Evolutionary conservation across 345 rosid genomes (phyloP), one percentile per base, ranked within the genome.

Genomic region (Rhodamnia rubescens): DNA sequence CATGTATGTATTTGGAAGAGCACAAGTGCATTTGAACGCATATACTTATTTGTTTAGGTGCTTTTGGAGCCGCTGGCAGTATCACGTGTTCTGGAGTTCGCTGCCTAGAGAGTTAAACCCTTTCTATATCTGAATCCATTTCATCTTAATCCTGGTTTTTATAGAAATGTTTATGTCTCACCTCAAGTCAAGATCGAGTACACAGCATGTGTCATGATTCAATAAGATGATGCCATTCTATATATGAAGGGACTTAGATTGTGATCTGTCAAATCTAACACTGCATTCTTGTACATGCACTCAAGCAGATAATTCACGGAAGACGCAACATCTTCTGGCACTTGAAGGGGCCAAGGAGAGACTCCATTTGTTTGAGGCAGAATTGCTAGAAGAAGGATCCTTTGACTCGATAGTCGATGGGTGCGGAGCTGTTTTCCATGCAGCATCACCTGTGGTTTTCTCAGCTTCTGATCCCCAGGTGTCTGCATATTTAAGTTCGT

Each of bases 401-500:
- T 89, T 91, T 53, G 91, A 84, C 84, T 83, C 88, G 5, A 86
- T 75, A 4, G 87, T 91, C 42, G 86, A 86, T 18, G 93, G 88
- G 27, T 90, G 90, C 81, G 21, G 42, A 2, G 89, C 84, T 0
- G 90, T 90, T 83, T 87, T 89, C 82, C 93, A 89, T 40, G 88
- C 91, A 2, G 98, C 97, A 7, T 89, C 95, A 81, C 98, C 87
- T 20, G 90, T 91, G 40, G 16, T 54, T 12, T 15, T 91, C 56
- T 81, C 88, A 84, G 74, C 85, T 75, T 53, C 85, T 82, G 87
- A 89, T 75, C 91, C 90, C 84, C 83, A 90, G 94, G 94, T 89
- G 15, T 27, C 18, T 82, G 24, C 44, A 32, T 47, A 24, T 78
- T 50, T 53, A 12, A 32, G 44, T 64, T 64, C 78, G 8, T 64